These are phyloP conservation scores for Dactylellina sp. DNA, from an alignment of 2,329 filamentous ascomycete genomes.

Conservation along the genomic window DNA sequence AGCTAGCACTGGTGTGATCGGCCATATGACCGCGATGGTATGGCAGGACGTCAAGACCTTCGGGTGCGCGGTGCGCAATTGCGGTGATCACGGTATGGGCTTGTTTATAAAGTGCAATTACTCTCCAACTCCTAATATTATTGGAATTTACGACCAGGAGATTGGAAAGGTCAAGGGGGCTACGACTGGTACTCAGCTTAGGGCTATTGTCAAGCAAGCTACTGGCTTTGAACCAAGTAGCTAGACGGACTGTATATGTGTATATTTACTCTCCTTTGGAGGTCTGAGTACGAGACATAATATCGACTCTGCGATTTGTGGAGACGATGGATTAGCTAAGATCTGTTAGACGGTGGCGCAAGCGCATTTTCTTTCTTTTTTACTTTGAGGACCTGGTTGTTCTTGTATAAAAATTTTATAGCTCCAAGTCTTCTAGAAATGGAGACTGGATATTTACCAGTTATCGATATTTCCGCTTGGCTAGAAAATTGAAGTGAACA, in stretches of 20 bases:
- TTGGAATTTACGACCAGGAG: slow-evolving; percentile 39
- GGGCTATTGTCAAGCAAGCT: slow-evolving; percentile 30
- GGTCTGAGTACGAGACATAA: too few relatives aligned
- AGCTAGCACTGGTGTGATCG: slow-evolving; percentile 29
- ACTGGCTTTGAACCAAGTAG: slow-evolving; percentile 44
- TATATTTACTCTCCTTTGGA: background rate
- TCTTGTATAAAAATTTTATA: too few relatives aligned
- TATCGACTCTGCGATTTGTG: too few relatives aligned
- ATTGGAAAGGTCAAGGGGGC: slow-evolving; percentile 46
- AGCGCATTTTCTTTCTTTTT: too few relatives aligned
- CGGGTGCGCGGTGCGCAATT: slow-evolving; percentile 50
- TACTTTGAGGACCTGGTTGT: too few relatives aligned
- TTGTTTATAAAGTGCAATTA: slow-evolving; percentile 54
- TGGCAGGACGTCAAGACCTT: slow-evolving; percentile 47
- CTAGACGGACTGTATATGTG: background rate
- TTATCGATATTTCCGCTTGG: too few relatives aligned
- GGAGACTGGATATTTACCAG: too few relatives aligned
- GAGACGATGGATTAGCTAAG: too few relatives aligned
- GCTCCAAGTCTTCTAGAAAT: too few relatives aligned
- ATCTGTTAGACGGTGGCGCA: too few relatives aligned
- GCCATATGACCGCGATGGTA: slow-evolving; percentile 55
- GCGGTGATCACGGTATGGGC: slow-evolving; percentile 38
- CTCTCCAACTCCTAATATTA: slow-evolving; percentile 38
- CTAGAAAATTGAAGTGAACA: too few relatives aligned
- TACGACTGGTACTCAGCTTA: slow-evolving; percentile 20